Percentiles rank a stretch among this genome's conserved stretches.
Evolutionary conservation across 306 rosid species (phyloP).

Genomic region (Prunus mira): DNA sequence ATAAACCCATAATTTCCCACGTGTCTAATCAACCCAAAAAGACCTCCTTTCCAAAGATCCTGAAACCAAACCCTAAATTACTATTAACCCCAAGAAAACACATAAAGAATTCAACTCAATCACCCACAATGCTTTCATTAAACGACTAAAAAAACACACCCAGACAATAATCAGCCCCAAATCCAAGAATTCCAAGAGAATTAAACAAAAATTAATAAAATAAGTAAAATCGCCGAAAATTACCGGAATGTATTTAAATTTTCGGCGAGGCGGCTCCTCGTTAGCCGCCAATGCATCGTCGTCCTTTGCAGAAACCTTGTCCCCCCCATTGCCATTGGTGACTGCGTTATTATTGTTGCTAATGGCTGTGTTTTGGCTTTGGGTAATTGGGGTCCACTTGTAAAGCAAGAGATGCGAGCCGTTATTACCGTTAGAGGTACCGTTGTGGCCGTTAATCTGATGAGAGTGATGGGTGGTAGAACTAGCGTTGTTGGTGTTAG

Average conservation of each 20-base stretch:
- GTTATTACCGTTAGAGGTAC: conserved; percentile 61
- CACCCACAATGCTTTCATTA: background rate
- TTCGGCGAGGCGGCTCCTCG: conserved; percentile 82
- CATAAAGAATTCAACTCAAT: background rate
- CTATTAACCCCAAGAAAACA: conserved; percentile 1
- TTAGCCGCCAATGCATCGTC: conserved; percentile 19
- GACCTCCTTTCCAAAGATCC: background rate
- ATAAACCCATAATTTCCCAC: background rate
- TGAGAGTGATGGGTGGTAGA: conserved; percentile 19
- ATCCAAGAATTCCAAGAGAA: background rate
- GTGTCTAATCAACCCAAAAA: background rate
- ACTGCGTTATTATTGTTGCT: conserved; percentile 14
- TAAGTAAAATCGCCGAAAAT: background rate
- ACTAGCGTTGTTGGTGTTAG: conserved; percentile 16
- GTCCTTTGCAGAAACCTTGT: conserved; percentile 5
- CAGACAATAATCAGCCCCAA: conserved; percentile 3
- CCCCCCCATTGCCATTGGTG: conserved; percentile 23
- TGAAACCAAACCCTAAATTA: conserved; percentile 10
- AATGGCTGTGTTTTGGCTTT: conserved; percentile 49
- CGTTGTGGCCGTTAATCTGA: conserved; percentile 30
- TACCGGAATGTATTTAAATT: conserved; percentile 96
- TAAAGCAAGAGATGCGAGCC: conserved; percentile 72
- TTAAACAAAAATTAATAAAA: background rate
- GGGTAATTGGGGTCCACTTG: conserved; percentile 93
- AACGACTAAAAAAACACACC: background rate